A percentile compares a stretch with the other conserved stretches of the same genome.
Conservation (phyloP, 2,329 filamentous ascomycete genomes). For the Microthyrium microscopicum region DNA sequence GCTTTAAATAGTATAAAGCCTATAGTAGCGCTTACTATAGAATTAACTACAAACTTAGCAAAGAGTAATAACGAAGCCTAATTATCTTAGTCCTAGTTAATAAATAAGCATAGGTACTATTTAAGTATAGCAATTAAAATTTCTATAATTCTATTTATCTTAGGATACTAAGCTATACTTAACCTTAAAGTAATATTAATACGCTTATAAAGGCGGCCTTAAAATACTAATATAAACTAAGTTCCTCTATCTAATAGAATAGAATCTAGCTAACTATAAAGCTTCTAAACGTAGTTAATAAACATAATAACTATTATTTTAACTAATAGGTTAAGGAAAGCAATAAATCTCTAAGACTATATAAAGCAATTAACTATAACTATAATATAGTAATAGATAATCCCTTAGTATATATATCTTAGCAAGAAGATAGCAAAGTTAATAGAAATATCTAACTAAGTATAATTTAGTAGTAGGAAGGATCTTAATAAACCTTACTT, state of each 20-base stretch:
- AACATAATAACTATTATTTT: constrained; percentile 9
- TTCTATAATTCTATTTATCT: constrained; percentile 10
- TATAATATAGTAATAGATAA: constrained; percentile 10
- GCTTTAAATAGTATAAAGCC: not conserved
- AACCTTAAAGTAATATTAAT: no score
- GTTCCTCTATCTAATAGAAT: no score
- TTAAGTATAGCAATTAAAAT: constrained; percentile 6
- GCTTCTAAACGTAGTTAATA: constrained; percentile 5
- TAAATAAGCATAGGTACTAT: constrained; percentile 6
- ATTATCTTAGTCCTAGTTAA: not conserved
- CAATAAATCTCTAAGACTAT: no score
- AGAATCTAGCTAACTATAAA: no score
- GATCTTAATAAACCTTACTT: constrained; percentile 7
- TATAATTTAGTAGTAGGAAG: constrained; percentile 4
- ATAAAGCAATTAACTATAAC: constrained; percentile 13
- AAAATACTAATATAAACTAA: constrained; percentile 7
- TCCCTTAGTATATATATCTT: not conserved
- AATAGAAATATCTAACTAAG: constrained; percentile 9
- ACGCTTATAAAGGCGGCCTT: constrained; percentile 2
- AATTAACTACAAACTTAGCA: not conserved
- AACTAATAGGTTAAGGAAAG: no score
- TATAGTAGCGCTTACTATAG: not conserved
- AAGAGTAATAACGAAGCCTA: not conserved
- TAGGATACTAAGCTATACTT: constrained; percentile 6
- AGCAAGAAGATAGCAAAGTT: constrained; percentile 10